These are phyloP conservation scores for Penicilliopsis zonata DNA, from an alignment of 495 filamentous ascomycete species.

Conservation along the genomic window DNA sequence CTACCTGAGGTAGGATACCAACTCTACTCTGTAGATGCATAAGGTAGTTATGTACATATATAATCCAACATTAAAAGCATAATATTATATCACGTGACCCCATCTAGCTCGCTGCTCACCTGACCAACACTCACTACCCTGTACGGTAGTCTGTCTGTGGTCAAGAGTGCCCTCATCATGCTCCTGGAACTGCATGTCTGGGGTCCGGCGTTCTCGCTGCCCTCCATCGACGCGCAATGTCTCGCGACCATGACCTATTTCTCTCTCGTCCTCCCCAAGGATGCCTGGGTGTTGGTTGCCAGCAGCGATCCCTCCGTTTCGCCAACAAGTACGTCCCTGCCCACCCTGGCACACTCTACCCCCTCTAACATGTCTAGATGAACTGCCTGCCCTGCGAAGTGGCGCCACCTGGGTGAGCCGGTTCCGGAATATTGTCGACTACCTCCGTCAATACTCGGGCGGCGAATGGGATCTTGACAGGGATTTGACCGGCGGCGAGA, in stretches of 20 bases:
- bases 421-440: constrained; percentile 60
- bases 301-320: constrained; percentile 63
- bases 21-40: too few relatives aligned
- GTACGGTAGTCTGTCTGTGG: too few relatives aligned
- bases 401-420: constrained; percentile 51
- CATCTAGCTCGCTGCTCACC: too few relatives aligned
- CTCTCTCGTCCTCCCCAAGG: constrained; percentile 39
- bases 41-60: too few relatives aligned
- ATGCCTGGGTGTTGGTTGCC: constrained; percentile 63
- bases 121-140: too few relatives aligned
- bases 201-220: constrained; percentile 78
- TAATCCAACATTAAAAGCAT: too few relatives aligned
- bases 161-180: too few relatives aligned
- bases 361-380: constrained; percentile 38
- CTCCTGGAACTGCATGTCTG: constrained; percentile 78
- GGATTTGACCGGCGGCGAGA: constrained; percentile 28
- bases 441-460: constrained; percentile 45
- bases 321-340: constrained; percentile 54
- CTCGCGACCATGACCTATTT: constrained; percentile 66
- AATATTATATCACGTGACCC: too few relatives aligned
- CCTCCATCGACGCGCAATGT: constrained; percentile 85
- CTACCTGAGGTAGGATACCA: too few relatives aligned
- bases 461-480: constrained; percentile 44
- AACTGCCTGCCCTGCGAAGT: constrained; percentile 64
- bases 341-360: constrained; percentile 2